Conservation (phyloP, 1,284 basidiomycete genomes). For the Takashimella tepidaria region DNA sequence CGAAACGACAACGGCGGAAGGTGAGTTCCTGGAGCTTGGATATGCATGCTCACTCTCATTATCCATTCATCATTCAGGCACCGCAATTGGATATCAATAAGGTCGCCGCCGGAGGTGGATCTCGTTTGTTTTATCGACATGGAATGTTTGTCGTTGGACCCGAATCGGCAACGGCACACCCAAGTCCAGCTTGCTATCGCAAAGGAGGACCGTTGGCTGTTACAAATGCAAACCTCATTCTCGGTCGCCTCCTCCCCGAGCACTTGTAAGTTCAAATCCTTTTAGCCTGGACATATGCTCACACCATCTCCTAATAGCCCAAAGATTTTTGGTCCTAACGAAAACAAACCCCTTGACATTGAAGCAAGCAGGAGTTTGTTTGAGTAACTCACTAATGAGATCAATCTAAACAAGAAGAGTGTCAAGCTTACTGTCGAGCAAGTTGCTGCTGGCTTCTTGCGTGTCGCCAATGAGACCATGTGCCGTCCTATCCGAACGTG, state of each 20-base stretch:
- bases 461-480: constrained; percentile 9
- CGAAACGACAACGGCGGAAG: constrained; percentile 4
- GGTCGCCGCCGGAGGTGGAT: constrained; percentile 42
- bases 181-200: constrained; percentile 40
- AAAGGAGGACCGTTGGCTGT: constrained; percentile 46
- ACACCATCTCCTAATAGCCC: no score
- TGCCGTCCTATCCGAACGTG: background rate
- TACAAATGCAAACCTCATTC: constrained; percentile 47
- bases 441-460: constrained; percentile 6
- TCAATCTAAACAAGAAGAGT: constrained; percentile 31
- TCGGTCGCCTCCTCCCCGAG: constrained; percentile 41
- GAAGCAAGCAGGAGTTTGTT: no score
- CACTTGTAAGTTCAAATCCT: no score
- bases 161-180: constrained; percentile 6
- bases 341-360: constrained; percentile 49
- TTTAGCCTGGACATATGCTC: no score
- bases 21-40: no score
- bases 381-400: constrained; percentile 37
- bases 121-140: constrained; percentile 33
- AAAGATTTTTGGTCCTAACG: constrained; percentile 51
- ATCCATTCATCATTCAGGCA: background rate
- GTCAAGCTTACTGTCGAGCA: constrained; percentile 2
- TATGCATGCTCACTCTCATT: no score
- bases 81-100: constrained; percentile 18
- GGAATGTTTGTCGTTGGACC: constrained; percentile 15